Base-by-base conservation (phyloP, 2,329 filamentous ascomycete species). In the Talaromyces albobiverticillius region DNA sequence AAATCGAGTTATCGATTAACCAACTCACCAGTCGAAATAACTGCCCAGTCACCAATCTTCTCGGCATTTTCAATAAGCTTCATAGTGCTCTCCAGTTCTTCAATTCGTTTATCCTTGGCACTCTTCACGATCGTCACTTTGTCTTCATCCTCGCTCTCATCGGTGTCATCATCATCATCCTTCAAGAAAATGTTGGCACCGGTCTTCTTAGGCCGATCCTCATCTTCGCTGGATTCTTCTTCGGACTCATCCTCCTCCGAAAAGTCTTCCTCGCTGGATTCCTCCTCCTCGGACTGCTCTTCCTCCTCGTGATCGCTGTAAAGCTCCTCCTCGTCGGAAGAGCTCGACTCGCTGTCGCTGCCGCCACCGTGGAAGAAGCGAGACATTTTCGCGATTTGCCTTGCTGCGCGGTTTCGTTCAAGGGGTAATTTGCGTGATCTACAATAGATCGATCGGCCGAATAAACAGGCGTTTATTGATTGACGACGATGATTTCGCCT, bases 1-100 rank as follows among this genome's bases (percentile, higher is more conserved):
- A 41, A 31, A 1, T 20, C 25, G 16, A 7, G 32, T n/a, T n/a
- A 23, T 11, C n/a, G 41, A 53, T 26, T 25, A 52, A 16, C 25
- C 11, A 57, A 74, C 86, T 67, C 82, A 95, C 92, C 91, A 69
- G 84, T 83, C 59, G 90, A 89, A 63, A 97, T 95, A 60, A 93
- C 86, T 62, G 88, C 89, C 94, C 94, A 99, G 77, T 99, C 94
- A 69, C 89, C 91, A 69, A 97, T 99, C 82, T 95, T 97, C 75
- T 94, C 82, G 59, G 90, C 92, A 77, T 99, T 99, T 71, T 97
- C 92, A 68, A 99, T 97, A 68, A 88, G 78, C 73, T 88, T 88
- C 67, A 97, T 89, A 41, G 87, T 95, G 57, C 84, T 83, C 73
- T 99, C 93, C 57, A 99, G 82, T 75, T 97, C 95, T 69, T 96